A percentile compares a stretch with the other conserved stretches of the same genome.
Evolutionary conservation across 2,329 filamentous ascomycete species (phyloP).

Genomic region (Arthroderma uncinatum): DNA sequence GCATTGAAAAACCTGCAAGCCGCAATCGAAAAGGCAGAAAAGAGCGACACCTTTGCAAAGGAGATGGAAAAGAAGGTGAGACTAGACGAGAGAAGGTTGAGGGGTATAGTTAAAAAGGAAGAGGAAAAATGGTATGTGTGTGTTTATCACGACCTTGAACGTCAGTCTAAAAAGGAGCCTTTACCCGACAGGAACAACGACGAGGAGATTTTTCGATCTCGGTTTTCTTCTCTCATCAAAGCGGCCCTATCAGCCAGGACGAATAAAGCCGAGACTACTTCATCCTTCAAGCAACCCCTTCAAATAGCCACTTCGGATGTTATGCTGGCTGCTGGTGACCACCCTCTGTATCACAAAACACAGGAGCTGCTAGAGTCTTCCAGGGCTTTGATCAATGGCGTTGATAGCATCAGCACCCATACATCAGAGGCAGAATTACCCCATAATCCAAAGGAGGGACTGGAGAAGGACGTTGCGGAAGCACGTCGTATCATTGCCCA

Average conservation of each 20-base stretch:
- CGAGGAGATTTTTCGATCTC: conserved; percentile 10
- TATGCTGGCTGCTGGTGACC: background rate
- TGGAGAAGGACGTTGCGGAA: conserved; percentile 14
- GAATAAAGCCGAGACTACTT: background rate
- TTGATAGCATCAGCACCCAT: conserved; percentile 10
- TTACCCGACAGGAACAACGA: conserved; percentile 10
- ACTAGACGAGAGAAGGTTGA: conserved; percentile 13
- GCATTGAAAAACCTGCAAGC: conserved; percentile 14
- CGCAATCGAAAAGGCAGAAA: conserved; percentile 13
- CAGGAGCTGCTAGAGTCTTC: conserved; percentile 10
- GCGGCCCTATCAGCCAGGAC: conserved; percentile 6
- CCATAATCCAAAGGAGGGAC: conserved; percentile 8
- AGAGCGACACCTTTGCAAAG: conserved; percentile 14
- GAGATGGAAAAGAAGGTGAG: conserved; percentile 14
- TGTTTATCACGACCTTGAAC: background rate
- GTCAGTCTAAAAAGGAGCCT: background rate
- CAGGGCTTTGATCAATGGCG: conserved; percentile 8
- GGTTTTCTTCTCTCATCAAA: conserved; percentile 9
- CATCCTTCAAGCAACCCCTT: background rate
- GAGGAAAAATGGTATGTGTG: conserved; percentile 12
- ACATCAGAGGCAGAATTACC: conserved; percentile 7
- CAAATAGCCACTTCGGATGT: background rate
- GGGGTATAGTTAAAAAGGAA: conserved; percentile 10
- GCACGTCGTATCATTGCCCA: conserved; percentile 13
- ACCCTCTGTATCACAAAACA: conserved; percentile 10